Conservation (phyloP, 2,329 filamentous ascomycete species). For the Claviceps digitariae region DNA sequence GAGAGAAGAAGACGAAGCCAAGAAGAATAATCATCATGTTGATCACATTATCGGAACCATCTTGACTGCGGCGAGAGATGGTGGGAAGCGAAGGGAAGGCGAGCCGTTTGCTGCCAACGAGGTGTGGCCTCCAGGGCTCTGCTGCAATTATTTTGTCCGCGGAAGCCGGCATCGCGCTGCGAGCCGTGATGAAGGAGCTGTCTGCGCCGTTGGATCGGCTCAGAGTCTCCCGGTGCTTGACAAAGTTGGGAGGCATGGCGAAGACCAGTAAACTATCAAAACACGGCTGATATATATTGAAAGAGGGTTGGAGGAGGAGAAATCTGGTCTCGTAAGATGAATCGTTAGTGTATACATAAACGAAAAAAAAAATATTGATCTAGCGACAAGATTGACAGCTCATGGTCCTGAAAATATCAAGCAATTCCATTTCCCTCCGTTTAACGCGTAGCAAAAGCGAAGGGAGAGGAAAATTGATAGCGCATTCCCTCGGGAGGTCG, state of each 20-base stretch:
- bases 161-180: conserved; percentile 5
- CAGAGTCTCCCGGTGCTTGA: background rate
- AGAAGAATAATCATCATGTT: conserved; percentile 70
- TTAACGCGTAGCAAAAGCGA: background rate
- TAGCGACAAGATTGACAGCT: background rate
- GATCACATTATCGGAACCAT: conserved; percentile 48
- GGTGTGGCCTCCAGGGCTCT: conserved; percentile 7
- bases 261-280: background rate
- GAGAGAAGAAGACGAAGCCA: conserved; percentile 58
- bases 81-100: conserved; percentile 5
- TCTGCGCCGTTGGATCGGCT: background rate
- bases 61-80: conserved; percentile 13
- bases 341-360: conserved; percentile 2
- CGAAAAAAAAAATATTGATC: background rate
- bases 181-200: conserved; percentile 4
- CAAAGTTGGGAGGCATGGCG: conserved; percentile 7
- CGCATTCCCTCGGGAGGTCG: background rate
- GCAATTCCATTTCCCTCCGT: background rate
- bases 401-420: background rate
- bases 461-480: background rate
- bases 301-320: background rate
- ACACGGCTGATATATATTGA: conserved; percentile 6
- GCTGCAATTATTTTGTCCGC: conserved; percentile 1
- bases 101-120: conserved; percentile 3
- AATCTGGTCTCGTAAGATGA: conserved; percentile 1